Conservation (phyloP, 371 early-diverging fungal genomes). For the Syncephalastrum contaminatum region DNA sequence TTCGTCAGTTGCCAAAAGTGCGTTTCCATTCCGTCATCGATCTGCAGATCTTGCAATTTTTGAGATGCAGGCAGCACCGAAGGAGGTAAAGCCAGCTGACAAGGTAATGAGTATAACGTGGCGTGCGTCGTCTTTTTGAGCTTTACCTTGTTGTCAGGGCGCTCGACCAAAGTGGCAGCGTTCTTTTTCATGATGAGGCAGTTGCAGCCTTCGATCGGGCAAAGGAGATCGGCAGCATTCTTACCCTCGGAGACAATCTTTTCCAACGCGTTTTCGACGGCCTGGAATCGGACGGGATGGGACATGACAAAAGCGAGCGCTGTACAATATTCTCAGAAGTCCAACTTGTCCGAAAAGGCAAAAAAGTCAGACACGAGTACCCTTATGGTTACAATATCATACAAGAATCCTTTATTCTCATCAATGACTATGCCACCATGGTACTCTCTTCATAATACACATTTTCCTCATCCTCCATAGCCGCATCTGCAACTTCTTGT, state of each 20-base stretch:
- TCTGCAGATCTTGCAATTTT: slow-evolving; percentile 6
- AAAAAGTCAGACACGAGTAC: no score
- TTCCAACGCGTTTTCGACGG: no score
- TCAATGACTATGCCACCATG: no score
- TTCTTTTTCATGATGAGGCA: slow-evolving; percentile 40
- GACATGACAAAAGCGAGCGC: no score
- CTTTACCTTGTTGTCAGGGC: slow-evolving; percentile 39
- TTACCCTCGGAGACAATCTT: slow-evolving; percentile 7
- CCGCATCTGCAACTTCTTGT: not conserved
- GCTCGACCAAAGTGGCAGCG: slow-evolving; percentile 33
- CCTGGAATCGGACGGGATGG: no score
- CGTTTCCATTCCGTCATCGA: slow-evolving; percentile 14
- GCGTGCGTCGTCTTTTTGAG: not conserved
- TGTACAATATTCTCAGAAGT: no score
- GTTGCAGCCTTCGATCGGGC: slow-evolving; percentile 39
- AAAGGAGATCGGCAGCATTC: slow-evolving; percentile 37
- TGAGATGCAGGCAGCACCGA: slow-evolving; percentile 17
- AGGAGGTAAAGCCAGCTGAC: slow-evolving; percentile 27
- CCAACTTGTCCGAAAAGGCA: no score
- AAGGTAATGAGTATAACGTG: not conserved
- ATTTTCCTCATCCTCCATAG: no score
- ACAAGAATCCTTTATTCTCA: no score
- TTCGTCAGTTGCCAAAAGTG: slow-evolving; percentile 54
- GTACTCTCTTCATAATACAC: no score
- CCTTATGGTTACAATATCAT: no score